Percentiles rank a stretch among this genome's conserved stretches.
phyloP scores from a whole-genome alignment of 768 basidiomycete species.

The Melanogaster broomeanus region DNA sequence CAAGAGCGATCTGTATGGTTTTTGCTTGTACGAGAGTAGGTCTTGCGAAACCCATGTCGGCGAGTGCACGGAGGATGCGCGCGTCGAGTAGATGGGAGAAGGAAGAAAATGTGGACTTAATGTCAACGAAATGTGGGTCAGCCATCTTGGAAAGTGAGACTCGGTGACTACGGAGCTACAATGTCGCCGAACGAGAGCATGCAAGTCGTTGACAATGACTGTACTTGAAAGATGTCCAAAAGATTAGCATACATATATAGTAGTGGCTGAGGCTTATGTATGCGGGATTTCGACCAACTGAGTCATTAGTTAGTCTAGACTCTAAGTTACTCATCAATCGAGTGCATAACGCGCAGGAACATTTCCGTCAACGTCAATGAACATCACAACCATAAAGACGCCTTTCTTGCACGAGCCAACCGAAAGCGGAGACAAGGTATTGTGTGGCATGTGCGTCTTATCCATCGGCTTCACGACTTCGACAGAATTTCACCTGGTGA shows the following conservation, averaged over 20 bases:
- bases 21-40: constrained; percentile 93
- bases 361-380: constrained; percentile 9
- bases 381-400: constrained; percentile 14
- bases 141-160: constrained; percentile 35
- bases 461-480: background rate
- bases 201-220: no score
- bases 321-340: no score
- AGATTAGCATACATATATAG: no score
- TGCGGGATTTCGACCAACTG: no score
- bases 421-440: constrained; percentile 9
- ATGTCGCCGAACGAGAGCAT: no score
- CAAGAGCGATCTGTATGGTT: constrained; percentile 89
- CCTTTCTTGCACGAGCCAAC: constrained; percentile 10
- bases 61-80: constrained; percentile 84
- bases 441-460: constrained; percentile 48
- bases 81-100: constrained; percentile 83
- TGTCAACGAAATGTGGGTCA: constrained; percentile 48
- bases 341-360: no score
- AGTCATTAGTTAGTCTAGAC: no score
- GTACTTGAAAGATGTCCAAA: no score
- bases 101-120: constrained; percentile 50
- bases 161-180: no score
- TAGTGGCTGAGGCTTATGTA: no score
- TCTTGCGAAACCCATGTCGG: constrained; percentile 84
- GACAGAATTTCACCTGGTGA: constrained; percentile 2